Percentiles rank a stretch among this genome's conserved stretches.
These are phyloP conservation scores for Phytophthora chlamydospora DNA, from an alignment of 352 stramenopile species.

Conservation along the genomic window DNA sequence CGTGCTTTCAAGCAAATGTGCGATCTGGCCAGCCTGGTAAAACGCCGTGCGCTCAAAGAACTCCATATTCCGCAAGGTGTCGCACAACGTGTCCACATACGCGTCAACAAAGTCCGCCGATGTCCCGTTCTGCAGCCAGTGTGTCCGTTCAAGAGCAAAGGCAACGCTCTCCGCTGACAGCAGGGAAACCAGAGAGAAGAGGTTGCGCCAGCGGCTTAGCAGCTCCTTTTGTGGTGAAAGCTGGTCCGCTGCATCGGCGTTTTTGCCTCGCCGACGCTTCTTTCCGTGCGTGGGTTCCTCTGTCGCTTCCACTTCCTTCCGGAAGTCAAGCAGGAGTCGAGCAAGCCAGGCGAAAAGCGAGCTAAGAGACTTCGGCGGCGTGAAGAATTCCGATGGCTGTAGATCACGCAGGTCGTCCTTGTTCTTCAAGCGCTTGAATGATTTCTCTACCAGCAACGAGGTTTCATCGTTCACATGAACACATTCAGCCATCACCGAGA, in stretches of 20 bases:
- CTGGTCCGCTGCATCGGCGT: slow-evolving; percentile 29
- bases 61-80: slow-evolving; percentile 55
- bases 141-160: slow-evolving; percentile 60
- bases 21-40: slow-evolving; percentile 65
- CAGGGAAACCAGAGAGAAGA: slow-evolving; percentile 70
- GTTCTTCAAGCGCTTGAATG: slow-evolving; percentile 41
- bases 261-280: slow-evolving; percentile 57
- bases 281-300: slow-evolving; percentile 47
- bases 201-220: slow-evolving; percentile 68
- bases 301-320: slow-evolving; percentile 41
- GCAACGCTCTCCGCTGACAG: slow-evolving; percentile 67
- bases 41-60: slow-evolving; percentile 69
- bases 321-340: slow-evolving; percentile 58
- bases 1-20: slow-evolving; percentile 48
- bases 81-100: slow-evolving; percentile 52
- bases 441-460: slow-evolving; percentile 52
- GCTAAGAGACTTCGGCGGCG: slow-evolving; percentile 47
- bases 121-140: slow-evolving; percentile 45
- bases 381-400: slow-evolving; percentile 73
- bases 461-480: slow-evolving; percentile 56
- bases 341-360: slow-evolving; percentile 61
- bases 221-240: slow-evolving; percentile 46
- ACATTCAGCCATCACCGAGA: slow-evolving; percentile 59
- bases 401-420: slow-evolving; percentile 51
- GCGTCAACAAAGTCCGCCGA: slow-evolving; percentile 51